A percentile compares a stretch with the other conserved stretches of the same genome.
phyloP scores from a whole-genome alignment of 2,329 filamentous ascomycete genomes.

The Madurella mycetomatis region DNA sequence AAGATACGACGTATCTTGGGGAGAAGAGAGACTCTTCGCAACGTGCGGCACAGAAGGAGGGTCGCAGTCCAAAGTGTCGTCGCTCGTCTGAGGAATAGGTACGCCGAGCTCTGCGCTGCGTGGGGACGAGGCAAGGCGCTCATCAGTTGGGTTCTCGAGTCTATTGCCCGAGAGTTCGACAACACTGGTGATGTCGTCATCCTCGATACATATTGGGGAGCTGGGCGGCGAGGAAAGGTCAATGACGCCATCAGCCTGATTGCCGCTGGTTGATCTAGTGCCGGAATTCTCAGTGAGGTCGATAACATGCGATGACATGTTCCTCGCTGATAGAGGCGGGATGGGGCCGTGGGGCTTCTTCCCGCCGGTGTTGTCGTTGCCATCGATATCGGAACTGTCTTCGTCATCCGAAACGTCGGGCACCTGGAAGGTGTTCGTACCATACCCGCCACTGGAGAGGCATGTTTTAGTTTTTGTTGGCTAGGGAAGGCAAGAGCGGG shows the following conservation, averaged over 20 bases:
- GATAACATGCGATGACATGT: slow-evolving; percentile 6
- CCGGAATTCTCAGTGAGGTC: slow-evolving; percentile 17
- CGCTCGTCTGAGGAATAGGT: background rate
- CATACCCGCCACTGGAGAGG: background rate
- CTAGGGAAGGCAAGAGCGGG: background rate
- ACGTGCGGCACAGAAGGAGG: too few species aligned
- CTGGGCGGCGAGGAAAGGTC: slow-evolving; percentile 16
- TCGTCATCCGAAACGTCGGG: slow-evolving; percentile 27
- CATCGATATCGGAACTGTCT: slow-evolving; percentile 15
- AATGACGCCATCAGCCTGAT: slow-evolving; percentile 1
- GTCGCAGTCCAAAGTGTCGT: background rate
- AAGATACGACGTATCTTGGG: too few species aligned
- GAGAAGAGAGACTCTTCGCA: too few species aligned
- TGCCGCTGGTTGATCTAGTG: background rate
- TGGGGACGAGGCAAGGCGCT: background rate
- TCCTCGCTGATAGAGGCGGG: background rate
- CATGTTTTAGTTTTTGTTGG: background rate
- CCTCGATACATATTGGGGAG: slow-evolving; percentile 6
- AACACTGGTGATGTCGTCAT: background rate
- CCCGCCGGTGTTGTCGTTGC: slow-evolving; percentile 5
- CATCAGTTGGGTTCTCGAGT: background rate
- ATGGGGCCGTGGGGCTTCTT: background rate
- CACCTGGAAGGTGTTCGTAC: slow-evolving; percentile 25
- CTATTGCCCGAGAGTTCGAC: background rate
- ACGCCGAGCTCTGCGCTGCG: background rate